Conservation (phyloP, 2,329 filamentous ascomycete species). For the Fusarium avenaceum region DNA sequence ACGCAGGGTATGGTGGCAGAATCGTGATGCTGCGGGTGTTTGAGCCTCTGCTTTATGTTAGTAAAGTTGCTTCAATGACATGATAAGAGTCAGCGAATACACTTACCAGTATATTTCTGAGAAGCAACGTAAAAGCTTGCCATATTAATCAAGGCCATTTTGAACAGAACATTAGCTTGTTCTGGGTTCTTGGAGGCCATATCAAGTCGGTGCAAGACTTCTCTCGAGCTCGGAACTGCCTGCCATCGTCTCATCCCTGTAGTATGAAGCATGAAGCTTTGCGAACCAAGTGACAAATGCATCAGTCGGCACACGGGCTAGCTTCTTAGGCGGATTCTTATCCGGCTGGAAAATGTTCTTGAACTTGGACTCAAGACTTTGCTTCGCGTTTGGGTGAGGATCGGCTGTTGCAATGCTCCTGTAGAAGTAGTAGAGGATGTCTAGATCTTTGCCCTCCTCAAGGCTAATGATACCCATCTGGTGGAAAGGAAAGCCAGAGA, state of each 20-base stretch:
- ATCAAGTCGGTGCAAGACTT: constrained; percentile 83
- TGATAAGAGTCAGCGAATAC: not conserved
- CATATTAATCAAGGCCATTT: constrained; percentile 88
- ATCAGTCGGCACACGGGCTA: constrained; percentile 61
- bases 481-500: constrained; percentile 86
- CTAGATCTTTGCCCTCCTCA: constrained; percentile 82
- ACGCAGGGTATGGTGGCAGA: constrained; percentile 76
- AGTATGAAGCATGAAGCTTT: constrained; percentile 86
- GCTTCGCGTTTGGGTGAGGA: constrained; percentile 79
- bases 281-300: constrained; percentile 86
- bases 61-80: not conserved
- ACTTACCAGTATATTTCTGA: constrained; percentile 54
- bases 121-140: constrained; percentile 81
- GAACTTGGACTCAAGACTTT: constrained; percentile 86
- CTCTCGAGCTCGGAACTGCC: constrained; percentile 85
- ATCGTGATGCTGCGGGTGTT: constrained; percentile 60
- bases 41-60: constrained; percentile 59
- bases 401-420: constrained; percentile 80
- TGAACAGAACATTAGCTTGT: constrained; percentile 75
- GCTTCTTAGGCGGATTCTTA: constrained; percentile 50
- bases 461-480: constrained; percentile 90
- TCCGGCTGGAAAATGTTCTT: constrained; percentile 62
- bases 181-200: constrained; percentile 78
- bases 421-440: constrained; percentile 91
- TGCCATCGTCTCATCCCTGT: constrained; percentile 79